Percentiles rank a stretch among this genome's conserved stretches.
These are phyloP conservation scores for Corinectria fuckeliana DNA, from an alignment of 2,329 filamentous ascomycete genomes.

Conservation along the genomic window DNA sequence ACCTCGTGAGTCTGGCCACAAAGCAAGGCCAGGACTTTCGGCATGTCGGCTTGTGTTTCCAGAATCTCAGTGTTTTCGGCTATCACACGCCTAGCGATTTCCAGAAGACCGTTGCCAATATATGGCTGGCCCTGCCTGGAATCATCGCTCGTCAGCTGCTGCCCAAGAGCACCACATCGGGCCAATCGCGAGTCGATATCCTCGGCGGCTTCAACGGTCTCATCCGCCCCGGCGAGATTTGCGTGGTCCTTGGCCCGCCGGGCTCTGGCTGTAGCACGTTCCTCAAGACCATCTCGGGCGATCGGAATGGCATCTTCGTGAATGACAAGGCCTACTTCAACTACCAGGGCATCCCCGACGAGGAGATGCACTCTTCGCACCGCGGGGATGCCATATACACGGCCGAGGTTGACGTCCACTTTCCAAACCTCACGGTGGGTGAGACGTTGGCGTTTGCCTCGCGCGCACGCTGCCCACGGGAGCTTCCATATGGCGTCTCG, in stretches of 20 bases:
- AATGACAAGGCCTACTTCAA: slow-evolving; percentile 2
- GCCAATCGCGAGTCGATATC: slow-evolving; percentile 2
- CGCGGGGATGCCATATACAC: slow-evolving; percentile 7
- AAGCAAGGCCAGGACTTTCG: slow-evolving; percentile 1
- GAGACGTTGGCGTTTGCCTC: slow-evolving; percentile 13
- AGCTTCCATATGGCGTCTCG: background rate
- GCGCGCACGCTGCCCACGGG: background rate
- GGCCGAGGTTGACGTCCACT: slow-evolving; percentile 11
- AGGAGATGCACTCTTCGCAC: slow-evolving; percentile 8
- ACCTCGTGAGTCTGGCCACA: background rate
- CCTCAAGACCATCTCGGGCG: slow-evolving; percentile 7
- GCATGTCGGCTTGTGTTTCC: slow-evolving; percentile 11
- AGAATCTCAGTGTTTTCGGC: slow-evolving; percentile 9
- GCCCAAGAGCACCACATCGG: background rate
- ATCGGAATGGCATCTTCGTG: slow-evolving; percentile 3
- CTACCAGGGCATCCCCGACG: slow-evolving; percentile 5
- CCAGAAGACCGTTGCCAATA: slow-evolving; percentile 6
- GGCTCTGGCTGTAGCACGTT: slow-evolving; percentile 6
- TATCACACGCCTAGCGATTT: slow-evolving; percentile 9
- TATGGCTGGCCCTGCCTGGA: slow-evolving; percentile 5
- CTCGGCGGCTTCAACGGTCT: slow-evolving; percentile 1
- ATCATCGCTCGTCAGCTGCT: slow-evolving; percentile 1
- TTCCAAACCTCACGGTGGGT: slow-evolving; percentile 1
- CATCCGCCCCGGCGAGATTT: slow-evolving; percentile 10
- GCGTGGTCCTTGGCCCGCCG: slow-evolving; percentile 1